Conservation (phyloP, 352 stramenopile species). For the Blastocystis sp. region DNA sequence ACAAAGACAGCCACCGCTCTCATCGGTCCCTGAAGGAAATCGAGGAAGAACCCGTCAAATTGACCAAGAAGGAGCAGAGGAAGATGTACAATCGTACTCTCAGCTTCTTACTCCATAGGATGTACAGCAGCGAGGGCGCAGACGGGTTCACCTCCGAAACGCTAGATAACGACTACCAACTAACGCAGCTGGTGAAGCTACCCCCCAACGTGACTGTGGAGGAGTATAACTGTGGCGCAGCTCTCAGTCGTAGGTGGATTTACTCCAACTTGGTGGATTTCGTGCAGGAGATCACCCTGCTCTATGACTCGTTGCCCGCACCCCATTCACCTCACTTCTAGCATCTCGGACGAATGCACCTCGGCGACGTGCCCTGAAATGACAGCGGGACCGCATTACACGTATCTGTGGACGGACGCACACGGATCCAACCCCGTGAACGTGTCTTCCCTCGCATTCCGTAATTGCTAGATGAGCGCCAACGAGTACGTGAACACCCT, state of each 20-base stretch:
- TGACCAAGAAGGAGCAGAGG: conserved; percentile 15
- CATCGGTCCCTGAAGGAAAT: neutral
- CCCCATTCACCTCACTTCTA: neutral
- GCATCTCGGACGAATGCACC: conserved; percentile 59
- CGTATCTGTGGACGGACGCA: conserved; percentile 55
- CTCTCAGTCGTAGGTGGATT: conserved; percentile 47
- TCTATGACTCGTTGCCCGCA: conserved; percentile 53
- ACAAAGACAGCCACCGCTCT: conserved; percentile 22
- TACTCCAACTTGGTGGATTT: conserved; percentile 66
- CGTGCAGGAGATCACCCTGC: conserved; percentile 54
- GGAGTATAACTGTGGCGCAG: neutral
- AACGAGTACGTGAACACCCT: conserved; percentile 66
- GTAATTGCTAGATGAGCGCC: conserved; percentile 46
- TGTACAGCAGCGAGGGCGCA: conserved; percentile 27
- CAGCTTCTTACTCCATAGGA: conserved; percentile 16
- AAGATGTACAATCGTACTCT: neutral
- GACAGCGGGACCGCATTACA: conserved; percentile 62
- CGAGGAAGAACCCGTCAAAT: neutral
- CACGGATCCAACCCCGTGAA: conserved; percentile 27
- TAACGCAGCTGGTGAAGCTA: conserved; percentile 41
- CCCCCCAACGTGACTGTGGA: conserved; percentile 44
- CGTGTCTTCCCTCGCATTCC: neutral
- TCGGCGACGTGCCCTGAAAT: conserved; percentile 48
- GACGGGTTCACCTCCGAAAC: conserved; percentile 35
- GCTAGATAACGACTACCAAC: conserved; percentile 30